These are phyloP conservation scores for Aspergillus intermedius DNA, from an alignment of 2,329 filamentous ascomycete genomes.

Conservation along the genomic window DNA sequence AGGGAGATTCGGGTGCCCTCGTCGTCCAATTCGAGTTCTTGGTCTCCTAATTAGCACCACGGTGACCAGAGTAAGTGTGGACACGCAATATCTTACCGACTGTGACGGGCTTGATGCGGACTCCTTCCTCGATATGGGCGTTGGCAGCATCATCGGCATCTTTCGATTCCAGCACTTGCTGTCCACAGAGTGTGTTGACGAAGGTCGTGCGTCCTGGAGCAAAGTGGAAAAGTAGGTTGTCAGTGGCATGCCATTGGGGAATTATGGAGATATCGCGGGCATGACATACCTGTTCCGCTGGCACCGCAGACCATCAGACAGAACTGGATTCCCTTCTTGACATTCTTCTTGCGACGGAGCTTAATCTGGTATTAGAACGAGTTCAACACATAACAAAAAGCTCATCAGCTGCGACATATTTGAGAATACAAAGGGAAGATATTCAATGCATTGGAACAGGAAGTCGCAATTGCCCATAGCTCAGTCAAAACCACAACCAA, in stretches of 20 bases:
- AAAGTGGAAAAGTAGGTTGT: conserved; percentile 1
- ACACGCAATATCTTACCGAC: conserved; percentile 61
- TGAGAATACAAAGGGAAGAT: background rate
- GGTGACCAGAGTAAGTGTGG: conserved; percentile 2
- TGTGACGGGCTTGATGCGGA: conserved; percentile 97
- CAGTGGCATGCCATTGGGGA: background rate
- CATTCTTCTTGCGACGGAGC: conserved; percentile 99
- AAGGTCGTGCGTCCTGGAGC: conserved; percentile 85
- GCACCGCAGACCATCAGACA: conserved; percentile 99
- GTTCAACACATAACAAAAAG: background rate
- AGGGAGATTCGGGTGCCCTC: conserved; percentile 96
- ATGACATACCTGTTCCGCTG: conserved; percentile 79
- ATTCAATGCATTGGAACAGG: background rate
- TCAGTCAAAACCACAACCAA: conserved; percentile 3
- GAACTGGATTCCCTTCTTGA: conserved; percentile 99
- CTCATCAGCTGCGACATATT: background rate
- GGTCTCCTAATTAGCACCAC: conserved; percentile 25
- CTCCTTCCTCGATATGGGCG: conserved; percentile 90
- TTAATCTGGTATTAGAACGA: conserved; percentile 58
- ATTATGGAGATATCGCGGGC: background rate
- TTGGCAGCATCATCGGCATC: conserved; percentile 83
- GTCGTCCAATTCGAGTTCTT: conserved; percentile 92
- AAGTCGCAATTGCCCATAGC: conserved; percentile 14
- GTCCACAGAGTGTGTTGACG: conserved; percentile 97
- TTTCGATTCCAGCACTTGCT: conserved; percentile 83